A percentile compares a stretch with the other conserved stretches of the same genome.
phyloP scores from a whole-genome alignment of 139 green algal species.

The Chlorella sp. region DNA sequence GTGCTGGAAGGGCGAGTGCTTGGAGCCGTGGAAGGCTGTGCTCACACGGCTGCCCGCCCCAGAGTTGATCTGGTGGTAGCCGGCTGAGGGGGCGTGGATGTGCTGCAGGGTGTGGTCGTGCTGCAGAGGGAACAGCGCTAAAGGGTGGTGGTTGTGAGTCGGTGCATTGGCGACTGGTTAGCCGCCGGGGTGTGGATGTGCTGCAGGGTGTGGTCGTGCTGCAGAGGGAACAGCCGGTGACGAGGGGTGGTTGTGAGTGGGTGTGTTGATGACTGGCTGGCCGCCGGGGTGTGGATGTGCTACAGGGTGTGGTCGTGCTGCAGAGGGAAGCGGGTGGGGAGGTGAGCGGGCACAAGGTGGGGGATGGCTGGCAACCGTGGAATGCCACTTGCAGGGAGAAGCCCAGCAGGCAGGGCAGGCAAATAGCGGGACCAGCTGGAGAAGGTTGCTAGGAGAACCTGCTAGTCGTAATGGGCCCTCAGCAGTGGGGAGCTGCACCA shows the following conservation, averaged over 20 bases:
- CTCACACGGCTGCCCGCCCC: conserved; percentile 27
- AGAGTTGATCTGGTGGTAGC: conserved; percentile 39
- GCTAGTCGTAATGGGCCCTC: not conserved
- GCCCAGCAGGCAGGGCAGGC: not conserved
- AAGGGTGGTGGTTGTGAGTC: too few species aligned
- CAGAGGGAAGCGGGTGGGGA: too few species aligned
- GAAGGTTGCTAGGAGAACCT: not conserved
- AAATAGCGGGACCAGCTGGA: not conserved
- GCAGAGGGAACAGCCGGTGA: not conserved
- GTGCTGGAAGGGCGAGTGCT: conserved; percentile 40
- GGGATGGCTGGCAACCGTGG: not conserved
- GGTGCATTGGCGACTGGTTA: too few species aligned
- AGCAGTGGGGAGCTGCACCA: not conserved
- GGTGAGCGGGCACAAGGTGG: too few species aligned
- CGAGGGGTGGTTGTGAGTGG: too few species aligned
- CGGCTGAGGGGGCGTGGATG: conserved; percentile 21
- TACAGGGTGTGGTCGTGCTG: conserved; percentile 81
- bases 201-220: conserved; percentile 82
- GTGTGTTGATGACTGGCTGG: too few species aligned
- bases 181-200: conserved; percentile 41
- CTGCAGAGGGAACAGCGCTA: not conserved
- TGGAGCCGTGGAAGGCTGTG: conserved; percentile 14
- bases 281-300: conserved; percentile 43
- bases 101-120: conserved; percentile 83
- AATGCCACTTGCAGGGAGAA: not conserved